Evolutionary conservation across 2,329 filamentous ascomycete species (phyloP), one percentile per base, ranked within the genome.

Genomic region (Pseudocercospora vitis): DNA sequence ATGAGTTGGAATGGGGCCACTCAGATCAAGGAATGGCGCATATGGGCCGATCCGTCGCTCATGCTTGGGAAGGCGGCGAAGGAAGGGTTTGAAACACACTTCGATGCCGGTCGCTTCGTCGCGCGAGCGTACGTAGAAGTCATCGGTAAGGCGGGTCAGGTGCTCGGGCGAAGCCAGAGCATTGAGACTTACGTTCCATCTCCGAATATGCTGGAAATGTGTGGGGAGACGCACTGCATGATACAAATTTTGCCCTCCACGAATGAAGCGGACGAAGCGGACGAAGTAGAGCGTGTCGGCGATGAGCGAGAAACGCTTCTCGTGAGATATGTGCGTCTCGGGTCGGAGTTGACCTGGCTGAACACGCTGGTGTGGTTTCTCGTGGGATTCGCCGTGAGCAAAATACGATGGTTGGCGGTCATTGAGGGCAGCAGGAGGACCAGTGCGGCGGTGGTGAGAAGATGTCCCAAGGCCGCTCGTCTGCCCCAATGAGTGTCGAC

Each of bases 1-100:
- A 66, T 73, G 29, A 64, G 60, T 48, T 68, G 65, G 65, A 67
- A 74, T 35, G 72, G 72, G 1, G 72, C 72, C 7, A 74, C 71
- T 0, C 70, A 74, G 19, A 62, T 74, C 4, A 60, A 53, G 2
- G 39, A 11, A 4, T 74, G 71, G 70, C 62, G 64, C 16, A 32
- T 23, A 18, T 29, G 18, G 14, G 14, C 14, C 8, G 12, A 45
- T n/a, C 23, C 16, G 7, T 12, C n/a, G 40, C 24, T 31, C 5
- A n/a, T 33, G 7, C 33, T 31, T 48, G 44, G 44, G 23, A 35
- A 4, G 24, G 44, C 11, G 12, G 48, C 44, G 8, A 45, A 16
- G 18, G 29, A 48, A 8, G 53, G 49, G 9, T 56, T 56, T 18
- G 53, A 56, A 23, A 52, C 53, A 12, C 35, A 37, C 11, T 44